phyloP scores from a whole-genome alignment of 768 basidiomycete species.

The Lanmaoa pseudosensibilis region DNA sequence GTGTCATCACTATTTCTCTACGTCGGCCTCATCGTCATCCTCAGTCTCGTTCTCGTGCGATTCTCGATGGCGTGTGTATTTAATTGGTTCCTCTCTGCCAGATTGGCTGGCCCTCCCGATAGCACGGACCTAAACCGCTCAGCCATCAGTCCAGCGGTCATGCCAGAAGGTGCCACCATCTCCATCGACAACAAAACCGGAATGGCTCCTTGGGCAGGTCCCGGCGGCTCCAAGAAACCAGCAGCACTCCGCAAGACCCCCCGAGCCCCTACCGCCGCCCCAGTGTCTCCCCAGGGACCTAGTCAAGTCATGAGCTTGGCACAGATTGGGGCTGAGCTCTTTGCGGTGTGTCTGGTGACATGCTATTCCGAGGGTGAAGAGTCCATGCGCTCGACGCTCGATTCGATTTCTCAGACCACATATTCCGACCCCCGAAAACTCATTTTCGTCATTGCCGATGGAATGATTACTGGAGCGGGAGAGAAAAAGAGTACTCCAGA shows the following conservation, averaged over 20 bases:
- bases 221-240: conserved; percentile 51
- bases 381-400: conserved; percentile 85
- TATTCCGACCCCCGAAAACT: conserved; percentile 94
- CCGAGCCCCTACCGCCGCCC: conserved; percentile 50
- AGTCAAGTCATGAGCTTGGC: conserved; percentile 68
- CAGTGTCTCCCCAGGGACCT: conserved; percentile 45
- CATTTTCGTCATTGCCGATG: conserved; percentile 92
- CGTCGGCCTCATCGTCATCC: conserved; percentile 85
- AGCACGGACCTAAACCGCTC: conserved; percentile 71
- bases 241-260: conserved; percentile 37
- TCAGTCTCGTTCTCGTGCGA: conserved; percentile 85
- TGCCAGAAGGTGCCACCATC: conserved; percentile 95
- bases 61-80: conserved; percentile 97
- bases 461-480: conserved; percentile 97
- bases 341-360: conserved; percentile 92
- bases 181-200: conserved; percentile 90
- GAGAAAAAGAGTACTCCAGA: conserved; percentile 97
- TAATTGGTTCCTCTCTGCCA: conserved; percentile 91
- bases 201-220: conserved; percentile 90
- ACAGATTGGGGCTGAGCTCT: conserved; percentile 93
- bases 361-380: conserved; percentile 98
- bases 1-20: conserved; percentile 88
- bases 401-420: conserved; percentile 86
- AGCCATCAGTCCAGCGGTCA: conserved; percentile 91
- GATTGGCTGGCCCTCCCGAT: conserved; percentile 75